Percentiles rank a stretch among this genome's conserved stretches.
phyloP scores from a whole-genome alignment of 2,329 filamentous ascomycete species.

The Zalaria obscura region DNA sequence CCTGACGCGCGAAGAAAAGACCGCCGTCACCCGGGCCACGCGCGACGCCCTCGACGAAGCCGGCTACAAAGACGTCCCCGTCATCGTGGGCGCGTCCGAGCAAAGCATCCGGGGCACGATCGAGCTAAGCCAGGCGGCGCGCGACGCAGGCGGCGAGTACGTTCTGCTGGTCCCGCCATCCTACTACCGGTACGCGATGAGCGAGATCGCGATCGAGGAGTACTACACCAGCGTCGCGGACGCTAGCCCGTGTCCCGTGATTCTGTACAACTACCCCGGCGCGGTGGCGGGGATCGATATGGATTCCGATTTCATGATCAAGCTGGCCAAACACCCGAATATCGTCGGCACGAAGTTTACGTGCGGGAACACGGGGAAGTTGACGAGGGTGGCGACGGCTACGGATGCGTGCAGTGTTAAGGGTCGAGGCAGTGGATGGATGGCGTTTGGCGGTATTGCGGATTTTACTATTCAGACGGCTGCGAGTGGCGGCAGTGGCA shows the following conservation, averaged over 20 bases:
- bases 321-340: slow-evolving; percentile 56
- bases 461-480: slow-evolving; percentile 79
- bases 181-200: slow-evolving; percentile 68
- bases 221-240: slow-evolving; percentile 68
- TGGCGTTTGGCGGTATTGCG: slow-evolving; percentile 78
- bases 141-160: slow-evolving; percentile 62
- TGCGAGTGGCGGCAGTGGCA: slow-evolving; percentile 63
- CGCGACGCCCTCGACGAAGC: slow-evolving; percentile 71
- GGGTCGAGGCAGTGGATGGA: slow-evolving; percentile 41
- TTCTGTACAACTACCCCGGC: slow-evolving; percentile 85
- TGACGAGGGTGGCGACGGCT: slow-evolving; percentile 65
- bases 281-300: slow-evolving; percentile 79
- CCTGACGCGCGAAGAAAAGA: slow-evolving; percentile 64
- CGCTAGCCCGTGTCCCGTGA: slow-evolving; percentile 58
- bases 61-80: slow-evolving; percentile 60
- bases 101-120: slow-evolving; percentile 72
- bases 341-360: slow-evolving; percentile 86
- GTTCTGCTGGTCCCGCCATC: slow-evolving; percentile 66
- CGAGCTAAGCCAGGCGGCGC: slow-evolving; percentile 53
- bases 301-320: slow-evolving; percentile 76
- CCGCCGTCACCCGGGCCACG: slow-evolving; percentile 60
- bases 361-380: slow-evolving; percentile 78
- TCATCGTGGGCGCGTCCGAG: slow-evolving; percentile 71
- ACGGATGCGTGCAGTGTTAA: slow-evolving; percentile 56
- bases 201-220: slow-evolving; percentile 57